Percentiles rank a stretch among this genome's conserved stretches.
Evolutionary conservation across 306 rosid genomes (phyloP).

Genomic region (Cucurbita maxima): DNA sequence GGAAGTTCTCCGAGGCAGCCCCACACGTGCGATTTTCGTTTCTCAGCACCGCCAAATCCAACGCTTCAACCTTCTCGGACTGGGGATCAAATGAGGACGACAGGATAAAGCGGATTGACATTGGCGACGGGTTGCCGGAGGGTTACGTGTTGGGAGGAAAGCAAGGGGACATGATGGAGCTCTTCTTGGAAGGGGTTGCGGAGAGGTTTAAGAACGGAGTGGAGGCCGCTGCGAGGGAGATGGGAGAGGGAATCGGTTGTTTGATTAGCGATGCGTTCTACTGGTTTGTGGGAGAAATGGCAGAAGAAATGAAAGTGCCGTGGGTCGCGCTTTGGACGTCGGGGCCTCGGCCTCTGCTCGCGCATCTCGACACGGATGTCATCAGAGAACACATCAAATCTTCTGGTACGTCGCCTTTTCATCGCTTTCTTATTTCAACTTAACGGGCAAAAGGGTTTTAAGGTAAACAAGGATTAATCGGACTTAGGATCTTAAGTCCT

Average conservation of each 20-base stretch:
- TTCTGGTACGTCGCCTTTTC: constrained; percentile 4
- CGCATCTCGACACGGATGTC: constrained; percentile 22
- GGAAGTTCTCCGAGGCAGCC: constrained; percentile 20
- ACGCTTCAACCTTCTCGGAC: constrained; percentile 7
- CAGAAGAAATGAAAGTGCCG: constrained; percentile 25
- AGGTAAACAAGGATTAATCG: too few species aligned
- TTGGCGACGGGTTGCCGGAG: constrained; percentile 48
- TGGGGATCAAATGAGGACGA: not conserved
- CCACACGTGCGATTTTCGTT: constrained; percentile 33
- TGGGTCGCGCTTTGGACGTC: constrained; percentile 84
- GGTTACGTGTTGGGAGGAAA: constrained; percentile 11
- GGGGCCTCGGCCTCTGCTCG: constrained; percentile 39
- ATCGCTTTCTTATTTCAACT: not conserved
- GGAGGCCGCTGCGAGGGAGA: constrained; percentile 17
- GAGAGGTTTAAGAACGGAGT: constrained; percentile 18
- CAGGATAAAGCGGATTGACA: constrained; percentile 21
- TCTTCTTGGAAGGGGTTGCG: constrained; percentile 28
- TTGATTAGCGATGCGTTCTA: constrained; percentile 50
- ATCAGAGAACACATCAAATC: constrained; percentile 18
- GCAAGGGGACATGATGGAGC: constrained; percentile 9
- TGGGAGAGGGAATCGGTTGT: constrained; percentile 29
- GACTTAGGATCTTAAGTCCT: too few species aligned
- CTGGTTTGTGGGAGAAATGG: constrained; percentile 49
- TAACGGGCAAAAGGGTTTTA: too few species aligned
- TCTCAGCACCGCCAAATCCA: constrained; percentile 28